These are phyloP conservation scores for Venturia oleaginea DNA, from an alignment of 2,329 filamentous ascomycete genomes.

Conservation along the genomic window DNA sequence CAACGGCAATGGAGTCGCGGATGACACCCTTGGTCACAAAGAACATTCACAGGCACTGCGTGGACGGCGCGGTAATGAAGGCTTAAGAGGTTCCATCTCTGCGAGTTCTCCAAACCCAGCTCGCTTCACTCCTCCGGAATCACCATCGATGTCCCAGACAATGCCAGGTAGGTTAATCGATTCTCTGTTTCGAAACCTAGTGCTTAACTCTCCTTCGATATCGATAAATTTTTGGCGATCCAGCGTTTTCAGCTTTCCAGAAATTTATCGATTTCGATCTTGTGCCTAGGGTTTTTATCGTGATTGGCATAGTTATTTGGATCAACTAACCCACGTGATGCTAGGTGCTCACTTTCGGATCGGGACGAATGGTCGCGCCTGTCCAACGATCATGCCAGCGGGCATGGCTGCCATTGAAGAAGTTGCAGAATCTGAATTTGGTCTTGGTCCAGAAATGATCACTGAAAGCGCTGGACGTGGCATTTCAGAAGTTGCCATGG, in stretches of 20 bases:
- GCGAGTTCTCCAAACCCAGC: conserved; percentile 1
- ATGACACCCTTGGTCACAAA: conserved; percentile 20
- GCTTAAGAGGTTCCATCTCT: conserved; percentile 6
- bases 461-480: conserved; percentile 84
- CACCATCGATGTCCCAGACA: conserved; percentile 23
- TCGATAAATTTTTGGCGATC: too few species aligned
- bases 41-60: not conserved
- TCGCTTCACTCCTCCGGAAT: conserved; percentile 25
- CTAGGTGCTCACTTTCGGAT: conserved; percentile 39
- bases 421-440: conserved; percentile 77
- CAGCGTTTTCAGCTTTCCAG: too few species aligned
- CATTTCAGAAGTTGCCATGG: conserved; percentile 74
- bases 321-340: conserved; percentile 17
- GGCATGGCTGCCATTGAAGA: conserved; percentile 92
- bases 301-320: too few species aligned
- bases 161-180: too few species aligned
- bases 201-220: too few species aligned
- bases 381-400: conserved; percentile 54
- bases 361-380: conserved; percentile 44
- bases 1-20: conserved; percentile 32
- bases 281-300: too few species aligned
- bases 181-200: too few species aligned
- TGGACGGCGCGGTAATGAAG: not conserved
- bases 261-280: too few species aligned
- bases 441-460: conserved; percentile 81